Evolutionary conservation across 139 green algal genomes (phyloP), one percentile per base, ranked within the genome.

Genomic region (Micractinium conductrix): DNA sequence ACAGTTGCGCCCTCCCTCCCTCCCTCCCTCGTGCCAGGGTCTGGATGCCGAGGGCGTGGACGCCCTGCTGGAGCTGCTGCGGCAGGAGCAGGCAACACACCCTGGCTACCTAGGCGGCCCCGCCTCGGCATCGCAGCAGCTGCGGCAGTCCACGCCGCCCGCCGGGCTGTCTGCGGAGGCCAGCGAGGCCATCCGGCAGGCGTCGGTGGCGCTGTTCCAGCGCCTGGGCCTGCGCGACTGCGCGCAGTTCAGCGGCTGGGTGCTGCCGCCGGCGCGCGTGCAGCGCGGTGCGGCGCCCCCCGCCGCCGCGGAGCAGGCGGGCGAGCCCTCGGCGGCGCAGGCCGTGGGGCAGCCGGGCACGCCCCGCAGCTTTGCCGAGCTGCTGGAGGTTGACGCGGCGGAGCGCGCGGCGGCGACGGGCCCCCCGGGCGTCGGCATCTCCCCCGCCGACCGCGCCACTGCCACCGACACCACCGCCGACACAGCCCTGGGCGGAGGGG

Each of bases 181-280:
- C 4, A 26, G 19, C 14, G 30, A 74, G 55, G 21, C 24, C 9
- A 28, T 86, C 55, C 81, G 58, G 8, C 71, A 63, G 45, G 80
- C 80, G 37, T 43, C 50, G 1, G 50, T 87, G 50, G 70, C 69
- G 71, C 72, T 85, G 43, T 88, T 86, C 38, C 35, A 62, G 38
- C 44, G 72, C 30, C 78, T 89, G 63, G 85, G 85, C 21, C 67
- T 89, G 75, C 65, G 78, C 0, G 85, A 86, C 78, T 86, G 70
- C 38, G 85, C 85, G 4, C 68, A 85, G 79, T 89, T 89, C 68
- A 76, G 67, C 75, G 78, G 79, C 22, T 89, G 85, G 85, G 69
- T 89, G 63, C 38, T 83, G 76, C 78, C 84, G 21, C 44, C 40
- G n/a, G 24, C n/a, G n/a, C 33, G 37, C 37, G 73, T 7, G 71